Conservation (phyloP, 768 basidiomycete species). For the Chiua virens region DNA sequence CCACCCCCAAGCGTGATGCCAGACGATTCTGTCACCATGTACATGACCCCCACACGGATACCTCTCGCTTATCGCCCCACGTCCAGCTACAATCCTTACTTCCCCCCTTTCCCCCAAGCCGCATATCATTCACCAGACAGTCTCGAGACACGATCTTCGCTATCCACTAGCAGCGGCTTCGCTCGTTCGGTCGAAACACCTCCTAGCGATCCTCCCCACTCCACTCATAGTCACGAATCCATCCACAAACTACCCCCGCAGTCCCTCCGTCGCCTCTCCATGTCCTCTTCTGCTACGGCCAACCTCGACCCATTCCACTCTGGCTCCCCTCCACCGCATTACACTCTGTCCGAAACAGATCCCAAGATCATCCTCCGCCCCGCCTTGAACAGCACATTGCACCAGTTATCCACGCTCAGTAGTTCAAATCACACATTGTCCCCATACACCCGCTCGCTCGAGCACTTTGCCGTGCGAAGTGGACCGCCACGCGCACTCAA, state of each 20-base stretch:
- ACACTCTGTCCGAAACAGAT: constrained; percentile 37
- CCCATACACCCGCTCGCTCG: constrained; percentile 87
- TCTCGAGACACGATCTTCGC: constrained; percentile 48
- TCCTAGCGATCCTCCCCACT: constrained; percentile 32
- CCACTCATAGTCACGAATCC: constrained; percentile 15
- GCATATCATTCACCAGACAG: constrained; percentile 45
- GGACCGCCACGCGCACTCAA: constrained; percentile 61
- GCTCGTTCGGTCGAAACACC: constrained; percentile 48
- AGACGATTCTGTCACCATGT: constrained; percentile 56
- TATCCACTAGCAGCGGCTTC: constrained; percentile 46
- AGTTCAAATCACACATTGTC: constrained; percentile 92
- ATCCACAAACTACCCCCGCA: constrained; percentile 15
- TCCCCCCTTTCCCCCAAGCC: not conserved
- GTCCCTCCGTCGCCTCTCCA: constrained; percentile 34
- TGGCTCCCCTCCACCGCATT: constrained; percentile 35
- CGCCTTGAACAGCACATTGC: constrained; percentile 69
- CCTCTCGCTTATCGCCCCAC: constrained; percentile 17
- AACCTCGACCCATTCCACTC: constrained; percentile 35
- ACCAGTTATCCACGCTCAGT: constrained; percentile 82
- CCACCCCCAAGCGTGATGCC: constrained; percentile 44
- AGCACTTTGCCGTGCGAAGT: constrained; percentile 91
- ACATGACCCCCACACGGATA: constrained; percentile 61
- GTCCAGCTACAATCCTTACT: constrained; percentile 22
- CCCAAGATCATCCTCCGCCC: constrained; percentile 67
- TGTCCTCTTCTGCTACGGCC: constrained; percentile 25